Evolutionary conservation across 1,284 basidiomycete genomes (phyloP).

Genomic region (Abortiporus biennis): DNA sequence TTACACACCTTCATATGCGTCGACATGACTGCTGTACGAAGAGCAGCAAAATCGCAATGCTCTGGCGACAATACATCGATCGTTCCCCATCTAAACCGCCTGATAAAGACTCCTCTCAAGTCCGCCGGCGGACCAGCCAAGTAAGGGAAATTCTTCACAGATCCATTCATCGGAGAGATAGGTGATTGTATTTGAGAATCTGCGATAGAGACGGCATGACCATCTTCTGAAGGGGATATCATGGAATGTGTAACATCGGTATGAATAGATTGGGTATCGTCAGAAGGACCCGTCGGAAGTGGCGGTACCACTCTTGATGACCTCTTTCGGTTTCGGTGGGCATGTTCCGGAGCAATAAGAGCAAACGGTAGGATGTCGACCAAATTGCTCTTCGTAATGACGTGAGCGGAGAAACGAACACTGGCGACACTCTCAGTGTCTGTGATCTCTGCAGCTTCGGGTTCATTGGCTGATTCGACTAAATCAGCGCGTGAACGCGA

Average conservation of each 20-base stretch:
- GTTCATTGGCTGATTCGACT: conserved; percentile 46
- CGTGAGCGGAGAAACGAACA: conserved; percentile 67
- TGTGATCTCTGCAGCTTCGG: conserved; percentile 41
- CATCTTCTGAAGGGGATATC: conserved; percentile 9
- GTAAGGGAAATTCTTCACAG: conserved; percentile 34
- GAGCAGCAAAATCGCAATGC: conserved; percentile 79
- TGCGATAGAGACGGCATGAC: conserved; percentile 27
- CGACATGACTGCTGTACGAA: conserved; percentile 71
- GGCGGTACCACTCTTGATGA: background rate
- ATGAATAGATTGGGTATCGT: conserved; percentile 25
- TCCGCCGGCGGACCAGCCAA: conserved; percentile 52
- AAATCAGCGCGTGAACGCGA: conserved; percentile 67
- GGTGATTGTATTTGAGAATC: conserved; percentile 32
- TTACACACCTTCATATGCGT: conserved; percentile 74
- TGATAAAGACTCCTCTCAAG: conserved; percentile 63
- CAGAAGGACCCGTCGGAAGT: conserved; percentile 23
- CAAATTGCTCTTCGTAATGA: conserved; percentile 52
- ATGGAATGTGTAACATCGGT: background rate
- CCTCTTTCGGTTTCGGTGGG: conserved; percentile 16
- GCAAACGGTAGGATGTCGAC: conserved; percentile 63
- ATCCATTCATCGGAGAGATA: conserved; percentile 15
- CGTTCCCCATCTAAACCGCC: conserved; percentile 78
- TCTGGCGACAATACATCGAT: conserved; percentile 77
- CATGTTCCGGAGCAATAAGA: conserved; percentile 63
- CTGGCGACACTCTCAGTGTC: conserved; percentile 65